These are phyloP conservation scores for Meira nashicola DNA, from an alignment of 1,284 basidiomycete species.

Conservation along the genomic window DNA sequence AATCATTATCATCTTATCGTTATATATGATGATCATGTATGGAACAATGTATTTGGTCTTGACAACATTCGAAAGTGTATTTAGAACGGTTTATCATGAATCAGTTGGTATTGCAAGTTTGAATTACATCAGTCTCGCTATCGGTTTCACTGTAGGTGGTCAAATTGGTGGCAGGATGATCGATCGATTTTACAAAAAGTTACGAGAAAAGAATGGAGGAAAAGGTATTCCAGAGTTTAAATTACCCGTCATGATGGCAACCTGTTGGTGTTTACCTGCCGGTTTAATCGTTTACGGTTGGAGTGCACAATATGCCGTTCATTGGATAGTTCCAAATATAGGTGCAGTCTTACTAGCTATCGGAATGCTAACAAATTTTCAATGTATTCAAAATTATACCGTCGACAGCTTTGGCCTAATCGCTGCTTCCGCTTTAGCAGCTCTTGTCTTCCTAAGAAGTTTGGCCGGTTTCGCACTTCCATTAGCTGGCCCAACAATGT, in stretches of 20 bases:
- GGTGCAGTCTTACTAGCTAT: conserved; percentile 23
- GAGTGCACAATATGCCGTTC: conserved; percentile 60
- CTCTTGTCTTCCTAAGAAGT: conserved; percentile 40
- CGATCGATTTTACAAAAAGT: conserved; percentile 60
- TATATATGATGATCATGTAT: conserved; percentile 56
- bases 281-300: conserved; percentile 67
- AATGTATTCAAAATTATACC: conserved; percentile 35
- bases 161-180: conserved; percentile 62
- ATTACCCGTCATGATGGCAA: conserved; percentile 62
- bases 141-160: conserved; percentile 51
- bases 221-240: conserved; percentile 57
- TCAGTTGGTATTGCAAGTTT: conserved; percentile 60
- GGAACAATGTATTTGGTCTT: conserved; percentile 62
- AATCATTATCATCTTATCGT: conserved; percentile 56
- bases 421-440: conserved; percentile 48
- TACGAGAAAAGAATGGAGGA: conserved; percentile 59
- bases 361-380: conserved; percentile 25
- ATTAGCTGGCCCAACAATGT: conserved; percentile 44
- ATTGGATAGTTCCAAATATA: conserved; percentile 66
- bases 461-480: conserved; percentile 50
- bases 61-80: conserved; percentile 65
- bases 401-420: conserved; percentile 46
- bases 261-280: conserved; percentile 59
- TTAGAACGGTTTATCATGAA: conserved; percentile 56
- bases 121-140: conserved; percentile 62